These are phyloP conservation scores for Colletotrichum lindemuthianum DNA, from an alignment of 2,329 filamentous ascomycete species.

Conservation along the genomic window DNA sequence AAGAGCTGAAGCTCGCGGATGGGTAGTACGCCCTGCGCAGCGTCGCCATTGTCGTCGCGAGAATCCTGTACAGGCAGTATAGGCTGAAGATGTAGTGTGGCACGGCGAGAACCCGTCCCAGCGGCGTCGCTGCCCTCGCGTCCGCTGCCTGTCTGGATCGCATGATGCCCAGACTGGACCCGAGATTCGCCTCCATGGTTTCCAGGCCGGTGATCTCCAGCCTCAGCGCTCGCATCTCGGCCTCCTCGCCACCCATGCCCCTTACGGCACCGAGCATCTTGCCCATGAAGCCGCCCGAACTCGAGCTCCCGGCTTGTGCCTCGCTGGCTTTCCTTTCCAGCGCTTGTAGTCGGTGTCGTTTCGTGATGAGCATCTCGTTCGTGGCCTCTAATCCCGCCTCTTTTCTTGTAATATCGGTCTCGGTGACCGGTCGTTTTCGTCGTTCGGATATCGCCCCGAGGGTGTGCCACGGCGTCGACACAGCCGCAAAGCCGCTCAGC, in stretches of 20 bases:
- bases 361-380: constrained; percentile 80
- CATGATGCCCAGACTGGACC: constrained; percentile 71
- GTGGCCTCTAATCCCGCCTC: constrained; percentile 82
- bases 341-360: constrained; percentile 76
- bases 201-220: constrained; percentile 84
- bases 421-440: constrained; percentile 69
- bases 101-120: constrained; percentile 72
- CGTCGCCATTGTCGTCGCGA: constrained; percentile 75
- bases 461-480: constrained; percentile 86
- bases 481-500: constrained; percentile 89
- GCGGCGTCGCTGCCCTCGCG: constrained; percentile 71
- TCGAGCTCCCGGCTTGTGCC: constrained; percentile 50
- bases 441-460: constrained; percentile 70
- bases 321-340: constrained; percentile 70
- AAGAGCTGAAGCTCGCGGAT: constrained; percentile 66
- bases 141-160: constrained; percentile 71
- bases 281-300: constrained; percentile 69
- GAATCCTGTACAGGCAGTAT: constrained; percentile 87
- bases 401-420: constrained; percentile 80
- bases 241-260: constrained; percentile 68
- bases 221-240: constrained; percentile 69
- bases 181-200: constrained; percentile 79
- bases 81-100: constrained; percentile 76
- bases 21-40: constrained; percentile 67
- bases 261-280: constrained; percentile 79